Evolutionary conservation across 148 eudicot genomes (phyloP).

Genomic region (Fagopyrum homotropicum): DNA sequence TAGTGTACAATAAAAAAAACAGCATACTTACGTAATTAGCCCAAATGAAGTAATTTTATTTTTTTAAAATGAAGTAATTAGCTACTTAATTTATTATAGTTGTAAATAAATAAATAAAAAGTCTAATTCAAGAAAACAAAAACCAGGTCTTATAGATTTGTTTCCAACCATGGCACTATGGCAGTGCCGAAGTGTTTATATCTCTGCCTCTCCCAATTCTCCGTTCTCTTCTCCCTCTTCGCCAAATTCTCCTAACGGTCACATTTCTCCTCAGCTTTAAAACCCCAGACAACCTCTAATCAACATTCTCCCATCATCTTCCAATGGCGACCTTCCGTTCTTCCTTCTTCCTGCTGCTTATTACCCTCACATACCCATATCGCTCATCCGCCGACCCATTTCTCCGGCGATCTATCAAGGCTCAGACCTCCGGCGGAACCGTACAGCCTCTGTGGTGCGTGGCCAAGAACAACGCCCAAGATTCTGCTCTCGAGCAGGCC

Average conservation of each 20-base stretch:
- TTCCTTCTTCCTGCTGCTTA: not conserved
- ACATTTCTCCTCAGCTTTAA: not conserved
- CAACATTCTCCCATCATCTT: slow-evolving; percentile 14
- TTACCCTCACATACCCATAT: not conserved
- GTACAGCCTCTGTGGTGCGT: slow-evolving; percentile 77
- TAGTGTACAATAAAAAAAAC: too few species aligned
- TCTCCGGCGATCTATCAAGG: slow-evolving; percentile 11
- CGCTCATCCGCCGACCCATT: not conserved
- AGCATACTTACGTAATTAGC: too few species aligned
- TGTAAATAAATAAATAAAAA: too few species aligned
- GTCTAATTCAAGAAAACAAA: too few species aligned
- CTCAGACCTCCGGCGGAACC: slow-evolving; percentile 21
- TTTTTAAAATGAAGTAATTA: too few species aligned
- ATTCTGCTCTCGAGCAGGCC: slow-evolving; percentile 53
- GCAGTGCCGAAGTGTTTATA: too few species aligned
- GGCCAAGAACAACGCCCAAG: slow-evolving; percentile 93
- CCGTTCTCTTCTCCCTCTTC: not conserved
- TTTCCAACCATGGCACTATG: too few species aligned
- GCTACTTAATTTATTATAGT: too few species aligned
- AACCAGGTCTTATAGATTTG: too few species aligned
- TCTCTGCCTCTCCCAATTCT: not conserved
- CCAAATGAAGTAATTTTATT: too few species aligned
- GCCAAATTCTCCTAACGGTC: slow-evolving; percentile 9
- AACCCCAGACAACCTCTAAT: not conserved
- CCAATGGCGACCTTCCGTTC: slow-evolving; percentile 11